These are phyloP conservation scores for Guillardia theta DNA, from an alignment of 78 protist genomes.

Conservation along the genomic window DNA sequence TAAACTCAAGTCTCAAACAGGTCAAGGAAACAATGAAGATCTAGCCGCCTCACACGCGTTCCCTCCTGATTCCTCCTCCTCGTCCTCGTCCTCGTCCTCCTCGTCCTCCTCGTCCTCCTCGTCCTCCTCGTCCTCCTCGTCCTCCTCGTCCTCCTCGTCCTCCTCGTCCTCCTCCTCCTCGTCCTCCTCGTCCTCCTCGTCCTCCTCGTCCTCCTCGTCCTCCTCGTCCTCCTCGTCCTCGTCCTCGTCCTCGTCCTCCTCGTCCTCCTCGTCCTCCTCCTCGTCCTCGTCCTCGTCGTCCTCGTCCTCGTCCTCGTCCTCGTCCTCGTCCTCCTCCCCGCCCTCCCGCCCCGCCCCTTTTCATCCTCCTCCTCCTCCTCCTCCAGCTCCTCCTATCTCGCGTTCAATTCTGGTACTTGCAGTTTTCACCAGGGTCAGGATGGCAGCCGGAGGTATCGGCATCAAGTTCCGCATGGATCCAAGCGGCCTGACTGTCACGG, in stretches of 20 bases:
- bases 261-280: background rate
- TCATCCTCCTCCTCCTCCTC: background rate
- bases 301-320: background rate
- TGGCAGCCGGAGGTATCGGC: background rate
- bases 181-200: background rate
- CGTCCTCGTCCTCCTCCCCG: background rate
- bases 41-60: too few species aligned
- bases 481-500: background rate
- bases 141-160: background rate
- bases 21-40: too few species aligned
- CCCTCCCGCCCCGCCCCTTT: background rate
- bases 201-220: background rate
- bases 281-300: background rate
- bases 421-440: background rate
- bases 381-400: background rate
- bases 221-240: background rate
- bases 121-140: background rate
- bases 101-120: background rate
- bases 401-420: background rate
- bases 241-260: background rate
- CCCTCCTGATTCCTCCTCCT: background rate
- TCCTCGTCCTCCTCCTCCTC: background rate
- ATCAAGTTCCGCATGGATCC: background rate
- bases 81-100: background rate
- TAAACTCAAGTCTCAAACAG: too few species aligned